These are phyloP conservation scores for Zizania latifolia DNA, from an alignment of 176 grass and related monocot genomes.

Conservation along the genomic window DNA sequence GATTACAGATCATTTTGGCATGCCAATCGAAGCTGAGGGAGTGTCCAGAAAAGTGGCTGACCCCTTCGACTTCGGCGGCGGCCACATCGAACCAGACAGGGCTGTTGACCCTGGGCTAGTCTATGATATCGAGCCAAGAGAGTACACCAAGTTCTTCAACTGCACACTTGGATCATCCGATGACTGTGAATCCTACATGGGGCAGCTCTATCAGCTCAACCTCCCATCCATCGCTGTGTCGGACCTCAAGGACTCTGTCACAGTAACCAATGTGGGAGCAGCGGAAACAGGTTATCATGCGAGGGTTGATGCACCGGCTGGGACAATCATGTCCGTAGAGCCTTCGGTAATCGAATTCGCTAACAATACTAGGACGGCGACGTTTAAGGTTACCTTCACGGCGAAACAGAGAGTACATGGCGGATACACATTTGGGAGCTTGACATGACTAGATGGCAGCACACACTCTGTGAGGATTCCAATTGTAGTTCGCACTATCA, in stretches of 20 bases:
- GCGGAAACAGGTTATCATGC: neutral
- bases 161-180: too few relatives aligned
- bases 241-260: neutral
- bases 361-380: neutral
- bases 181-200: too few relatives aligned
- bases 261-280: slow-evolving; percentile 16
- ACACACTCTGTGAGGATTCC: slow-evolving; percentile 21
- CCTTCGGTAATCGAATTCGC: neutral
- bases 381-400: neutral
- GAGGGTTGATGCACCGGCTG: neutral
- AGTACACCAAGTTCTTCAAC: too few relatives aligned
- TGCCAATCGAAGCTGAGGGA: slow-evolving; percentile 13
- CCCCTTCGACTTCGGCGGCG: too few relatives aligned
- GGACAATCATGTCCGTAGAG: neutral
- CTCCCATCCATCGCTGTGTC: slow-evolving; percentile 16
- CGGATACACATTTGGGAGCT: too few relatives aligned
- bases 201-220: neutral
- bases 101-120: too few relatives aligned
- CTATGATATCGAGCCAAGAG: too few relatives aligned
- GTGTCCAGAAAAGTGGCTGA: too few relatives aligned
- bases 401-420: slow-evolving; percentile 4
- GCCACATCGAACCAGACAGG: too few relatives aligned
- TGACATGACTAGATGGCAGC: slow-evolving; percentile 6
- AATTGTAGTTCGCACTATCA: neutral
- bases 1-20: neutral